Conservation (phyloP, 176 grass and related monocot genomes). For the Saccharum spontaneum region DNA sequence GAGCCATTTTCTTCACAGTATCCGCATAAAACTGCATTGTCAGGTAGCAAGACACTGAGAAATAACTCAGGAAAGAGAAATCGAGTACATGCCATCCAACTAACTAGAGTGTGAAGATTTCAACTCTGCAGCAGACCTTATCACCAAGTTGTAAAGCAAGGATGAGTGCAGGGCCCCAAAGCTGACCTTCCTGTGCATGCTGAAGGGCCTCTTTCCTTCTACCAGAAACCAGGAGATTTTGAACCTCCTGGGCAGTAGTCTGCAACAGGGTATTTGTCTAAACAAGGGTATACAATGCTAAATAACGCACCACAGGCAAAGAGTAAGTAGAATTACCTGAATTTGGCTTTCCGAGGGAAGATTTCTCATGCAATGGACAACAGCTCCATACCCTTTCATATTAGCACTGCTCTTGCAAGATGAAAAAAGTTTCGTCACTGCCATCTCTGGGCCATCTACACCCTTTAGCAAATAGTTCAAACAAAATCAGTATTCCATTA, state of each 20-base stretch:
- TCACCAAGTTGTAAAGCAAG: constrained; percentile 93
- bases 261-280: constrained; percentile 35
- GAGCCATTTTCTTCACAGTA: constrained; percentile 97
- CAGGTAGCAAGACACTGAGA: background rate
- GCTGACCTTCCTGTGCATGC: constrained; percentile 82
- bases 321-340: constrained; percentile 49
- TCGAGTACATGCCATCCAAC: background rate
- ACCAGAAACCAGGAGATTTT: constrained; percentile 92
- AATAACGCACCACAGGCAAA: background rate
- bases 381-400: constrained; percentile 50
- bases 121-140: background rate
- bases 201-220: constrained; percentile 93
- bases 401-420: constrained; percentile 58
- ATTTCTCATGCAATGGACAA: constrained; percentile 65
- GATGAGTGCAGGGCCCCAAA: constrained; percentile 92
- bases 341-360: constrained; percentile 76
- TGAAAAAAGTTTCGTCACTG: constrained; percentile 78
- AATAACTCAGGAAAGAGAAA: constrained; percentile 25
- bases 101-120: background rate
- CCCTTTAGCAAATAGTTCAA: constrained; percentile 56
- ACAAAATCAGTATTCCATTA: constrained; percentile 32
- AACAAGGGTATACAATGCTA: background rate
- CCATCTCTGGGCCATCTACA: constrained; percentile 82
- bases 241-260: constrained; percentile 79
- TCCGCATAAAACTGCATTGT: constrained; percentile 91